Evolutionary conservation across 371 early-diverging fungal genomes (phyloP), one percentile per base, ranked within the genome.

Genomic region (Rhizopus sp.): DNA sequence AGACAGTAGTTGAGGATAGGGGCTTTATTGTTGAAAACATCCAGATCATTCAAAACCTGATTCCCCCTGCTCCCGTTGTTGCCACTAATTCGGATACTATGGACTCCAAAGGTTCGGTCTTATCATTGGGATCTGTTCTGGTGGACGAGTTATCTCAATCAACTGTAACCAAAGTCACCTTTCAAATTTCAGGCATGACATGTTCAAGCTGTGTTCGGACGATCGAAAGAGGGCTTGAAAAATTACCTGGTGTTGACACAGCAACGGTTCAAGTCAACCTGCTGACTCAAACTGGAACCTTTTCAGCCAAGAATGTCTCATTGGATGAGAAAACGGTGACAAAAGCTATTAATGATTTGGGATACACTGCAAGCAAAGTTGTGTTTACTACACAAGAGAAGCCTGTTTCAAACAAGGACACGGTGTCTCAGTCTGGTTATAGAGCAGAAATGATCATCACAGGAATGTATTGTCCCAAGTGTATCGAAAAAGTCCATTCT

Each of bases 111-210:
- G 48, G 50, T 8, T 70, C 73, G 0, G 41, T 70, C 1, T 40
- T 50, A 3, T 66, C 71, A 3, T 61, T 73, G 5, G 61, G 68
- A 45, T 58, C 65, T 23, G 60, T 72, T 3, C 58, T 68, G 0
- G 65, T 77, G 30, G 65, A 63, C n/a, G 55, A 61, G 10, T 37
- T 48, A 23, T 6, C 35, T 3, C 49, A 63, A 7, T 60, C 75
- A 6, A 31, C 32, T 7, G 68, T 73, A 39, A 60, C 69, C 45
- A 77, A 75, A 58, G 75, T 82, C 5, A 76, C 63, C 9, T 63
- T 88, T 23, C 85, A 88, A 58, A 82, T 97, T 10, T 88, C 86
- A 63, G 97, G 98, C n/a, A 94, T 97, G 96, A 90, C 93, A 4
- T 92, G 91, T 57, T 81, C 92, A 0, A 85, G 88, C 29, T 93